A percentile compares a stretch with the other conserved stretches of the same genome.
phyloP scores from a whole-genome alignment of 1,284 basidiomycete species.

The Irpex sp. region DNA sequence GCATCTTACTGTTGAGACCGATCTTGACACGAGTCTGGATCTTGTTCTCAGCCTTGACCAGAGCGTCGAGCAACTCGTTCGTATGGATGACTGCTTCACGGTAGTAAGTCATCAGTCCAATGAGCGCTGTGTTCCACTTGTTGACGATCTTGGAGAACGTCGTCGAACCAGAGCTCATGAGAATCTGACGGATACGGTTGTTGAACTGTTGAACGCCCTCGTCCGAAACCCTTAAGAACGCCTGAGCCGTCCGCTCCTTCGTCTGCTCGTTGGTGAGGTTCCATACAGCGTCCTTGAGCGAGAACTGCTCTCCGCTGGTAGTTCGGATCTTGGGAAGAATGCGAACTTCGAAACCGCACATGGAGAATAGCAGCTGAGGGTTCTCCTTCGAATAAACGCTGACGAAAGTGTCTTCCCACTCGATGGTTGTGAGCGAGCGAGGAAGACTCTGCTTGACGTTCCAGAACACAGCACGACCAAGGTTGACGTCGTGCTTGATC shows the following conservation, averaged over 20 bases:
- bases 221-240: slow-evolving; percentile 95
- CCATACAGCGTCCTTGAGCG: slow-evolving; percentile 96
- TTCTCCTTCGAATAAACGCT: slow-evolving; percentile 98
- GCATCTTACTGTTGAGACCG: slow-evolving; percentile 98
- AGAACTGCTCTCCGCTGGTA: slow-evolving; percentile 94
- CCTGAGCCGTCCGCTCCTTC: slow-evolving; percentile 96
- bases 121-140: slow-evolving; percentile 97
- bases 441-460: slow-evolving; percentile 98
- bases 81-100: slow-evolving; percentile 99
- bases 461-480: slow-evolving; percentile 98
- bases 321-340: slow-evolving; percentile 95
- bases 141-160: slow-evolving; percentile 99
- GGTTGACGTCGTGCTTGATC: slow-evolving; percentile 99
- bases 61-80: slow-evolving; percentile 87
- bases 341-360: slow-evolving; percentile 97
- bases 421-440: slow-evolving; percentile 94
- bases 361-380: slow-evolving; percentile 95
- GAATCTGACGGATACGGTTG: slow-evolving; percentile 92
- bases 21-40: slow-evolving; percentile 99
- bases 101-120: slow-evolving; percentile 97
- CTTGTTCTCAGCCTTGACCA: slow-evolving; percentile 98
- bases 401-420: slow-evolving; percentile 97
- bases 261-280: slow-evolving; percentile 94
- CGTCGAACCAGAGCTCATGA: slow-evolving; percentile 98
- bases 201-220: slow-evolving; percentile 95